A percentile compares a stretch with the other conserved stretches of the same genome.
Conservation (phyloP, 2,329 filamentous ascomycete genomes). For the Fusarium pseudoanthophilum region DNA sequence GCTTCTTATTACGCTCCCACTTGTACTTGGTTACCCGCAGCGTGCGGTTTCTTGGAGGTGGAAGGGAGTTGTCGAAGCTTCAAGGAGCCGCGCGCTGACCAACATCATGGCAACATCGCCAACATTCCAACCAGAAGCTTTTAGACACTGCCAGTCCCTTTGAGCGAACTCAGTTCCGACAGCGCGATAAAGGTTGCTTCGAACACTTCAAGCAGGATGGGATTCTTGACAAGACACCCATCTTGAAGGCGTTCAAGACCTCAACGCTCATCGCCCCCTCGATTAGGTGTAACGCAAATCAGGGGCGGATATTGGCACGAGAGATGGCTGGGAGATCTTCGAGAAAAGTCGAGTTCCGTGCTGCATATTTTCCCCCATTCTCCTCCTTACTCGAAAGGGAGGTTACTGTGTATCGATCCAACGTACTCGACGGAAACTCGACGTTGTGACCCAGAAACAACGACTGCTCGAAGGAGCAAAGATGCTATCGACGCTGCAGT, state of each 20-base stretch:
- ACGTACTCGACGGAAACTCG: rapidly evolving
- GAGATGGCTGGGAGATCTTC: rapidly evolving
- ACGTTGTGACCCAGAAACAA: rapidly evolving
- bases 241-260: rapidly evolving
- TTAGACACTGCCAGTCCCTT: rapidly evolving
- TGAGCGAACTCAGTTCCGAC: rapidly evolving
- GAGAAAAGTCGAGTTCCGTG: background rate
- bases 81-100: rapidly evolving
- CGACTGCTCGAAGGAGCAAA: rapidly evolving
- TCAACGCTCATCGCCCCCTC: rapidly evolving
- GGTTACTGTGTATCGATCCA: rapidly evolving
- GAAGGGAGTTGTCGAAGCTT: rapidly evolving
- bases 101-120: too few relatives aligned
- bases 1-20: background rate
- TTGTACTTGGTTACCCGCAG: background rate
- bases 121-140: rapidly evolving
- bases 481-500: rapidly evolving
- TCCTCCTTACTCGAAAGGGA: background rate
- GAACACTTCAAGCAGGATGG: rapidly evolving
- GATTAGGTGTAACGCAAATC: too few relatives aligned
- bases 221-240: too few relatives aligned
- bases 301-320: rapidly evolving
- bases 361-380: too few relatives aligned
- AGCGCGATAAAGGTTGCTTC: too few relatives aligned
- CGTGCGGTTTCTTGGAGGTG: rapidly evolving